Evolutionary conservation across 2,329 filamentous ascomycete genomes (phyloP).

Genomic region (Alternaria panax): DNA sequence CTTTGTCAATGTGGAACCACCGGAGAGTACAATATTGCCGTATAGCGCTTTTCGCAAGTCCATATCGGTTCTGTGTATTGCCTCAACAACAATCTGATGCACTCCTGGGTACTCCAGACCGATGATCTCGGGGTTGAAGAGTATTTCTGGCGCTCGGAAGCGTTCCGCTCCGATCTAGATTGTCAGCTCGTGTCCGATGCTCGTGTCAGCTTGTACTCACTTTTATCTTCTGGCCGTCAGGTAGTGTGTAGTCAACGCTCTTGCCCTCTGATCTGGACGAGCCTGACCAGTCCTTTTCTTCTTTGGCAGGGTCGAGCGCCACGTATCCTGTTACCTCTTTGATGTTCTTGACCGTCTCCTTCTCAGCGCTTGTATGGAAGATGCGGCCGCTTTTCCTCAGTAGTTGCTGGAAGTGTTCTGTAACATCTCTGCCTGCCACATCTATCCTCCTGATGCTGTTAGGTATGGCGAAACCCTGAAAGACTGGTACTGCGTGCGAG

Average conservation of each 20-base stretch:
- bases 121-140: slow-evolving; percentile 97
- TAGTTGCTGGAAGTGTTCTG: slow-evolving; percentile 90
- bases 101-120: slow-evolving; percentile 96
- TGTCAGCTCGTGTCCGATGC: slow-evolving; percentile 29
- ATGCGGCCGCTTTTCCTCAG: slow-evolving; percentile 91
- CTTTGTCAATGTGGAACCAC: slow-evolving; percentile 94
- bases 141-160: slow-evolving; percentile 94
- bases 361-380: slow-evolving; percentile 97
- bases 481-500: slow-evolving; percentile 95
- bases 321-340: slow-evolving; percentile 96
- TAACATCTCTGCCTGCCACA: slow-evolving; percentile 94
- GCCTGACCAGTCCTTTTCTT: slow-evolving; percentile 93
- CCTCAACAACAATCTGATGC: slow-evolving; percentile 96
- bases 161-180: slow-evolving; percentile 85
- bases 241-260: slow-evolving; percentile 84
- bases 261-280: slow-evolving; percentile 80
- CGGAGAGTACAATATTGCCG: slow-evolving; percentile 95
- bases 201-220: slow-evolving; percentile 53
- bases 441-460: slow-evolving; percentile 96
- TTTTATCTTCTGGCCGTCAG: slow-evolving; percentile 93
- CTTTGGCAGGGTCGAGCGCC: slow-evolving; percentile 85
- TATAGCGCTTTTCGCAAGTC: slow-evolving; percentile 94
- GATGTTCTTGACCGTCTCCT: slow-evolving; percentile 96
- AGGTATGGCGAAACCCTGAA: slow-evolving; percentile 96
- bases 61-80: slow-evolving; percentile 93